Evolutionary conservation across 495 filamentous ascomycete species (phyloP), one percentile per base, ranked within the genome.

Genomic region (Talaromyces stipitatus): DNA sequence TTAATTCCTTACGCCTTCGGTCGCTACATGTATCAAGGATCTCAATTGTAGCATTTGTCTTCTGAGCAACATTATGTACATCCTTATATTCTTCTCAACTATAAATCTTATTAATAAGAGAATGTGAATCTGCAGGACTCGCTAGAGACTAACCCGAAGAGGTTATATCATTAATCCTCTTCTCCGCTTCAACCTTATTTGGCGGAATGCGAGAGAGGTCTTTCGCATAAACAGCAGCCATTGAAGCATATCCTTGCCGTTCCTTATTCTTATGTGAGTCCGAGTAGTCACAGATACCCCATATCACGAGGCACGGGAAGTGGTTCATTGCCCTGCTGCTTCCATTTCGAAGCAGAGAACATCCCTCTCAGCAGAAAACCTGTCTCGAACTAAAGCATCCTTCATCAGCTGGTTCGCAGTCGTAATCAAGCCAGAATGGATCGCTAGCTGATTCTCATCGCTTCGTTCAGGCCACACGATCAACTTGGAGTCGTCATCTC

Each of bases 261-360:
- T 52, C 26, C 36, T 70, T 68, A 53, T 67, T 69, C 60, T 70
- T 71, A 48, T 70, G 68, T 2, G 60, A 59, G 52, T 71, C 68
- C 29, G 66, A 43, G 38, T 70, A 70, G 48, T 70, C 66, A 48
- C 66, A 67, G 18, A 70, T 70, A 10, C 67, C 67, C 10, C 64
- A 60, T 18, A 70, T 67, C 4, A 65, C 60, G 4, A 69, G 27
- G 50, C 67, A 69, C 1, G 66, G 64, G 38, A 69, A 64, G 27
- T 61, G 36, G 43, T 67, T 58, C 60, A 66, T 67, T 14, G 36
- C 3, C 67, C 67, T 9, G 67, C 67, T 14, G 66, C 67, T 58
- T 69, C 64, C 61, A 67, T 68, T 55, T 69, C 66, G 24, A 69
- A 62, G 45, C 66, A 69, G 14, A 68, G 23, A 0, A 67, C 61